Evolutionary conservation across 441 rosid genomes (phyloP), one percentile per base, ranked within the genome.

Genomic region (Erodium chrysanthum): DNA sequence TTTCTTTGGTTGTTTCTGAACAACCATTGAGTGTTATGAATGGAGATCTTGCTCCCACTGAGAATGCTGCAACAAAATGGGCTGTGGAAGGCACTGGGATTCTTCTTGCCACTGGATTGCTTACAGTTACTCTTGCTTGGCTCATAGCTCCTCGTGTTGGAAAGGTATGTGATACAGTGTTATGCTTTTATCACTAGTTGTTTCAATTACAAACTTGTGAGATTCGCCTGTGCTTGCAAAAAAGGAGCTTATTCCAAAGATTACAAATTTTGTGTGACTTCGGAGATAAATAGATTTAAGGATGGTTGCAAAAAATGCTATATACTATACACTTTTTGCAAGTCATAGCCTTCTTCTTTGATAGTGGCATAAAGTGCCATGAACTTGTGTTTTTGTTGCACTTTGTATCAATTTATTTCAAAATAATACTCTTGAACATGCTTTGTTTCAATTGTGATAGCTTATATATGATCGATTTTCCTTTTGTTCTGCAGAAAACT

Each of bases 41-140:
- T 65, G 89, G 85, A 79, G 88, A 83, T 72, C 74, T 70, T 70
- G 68, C 71, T 65, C 82, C 85, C 31, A 65, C 85, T 67, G 97
- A 85, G 66, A 84, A 78, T 79, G 83, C 87, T 69, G 92, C 86
- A 5, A 85, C 96, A 52, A 92, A 85, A 73, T 92, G 96, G 97
- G 97, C 96, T 9, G 94, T 90, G 56, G 98, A 92, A 85, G 94
- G 96, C 63, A 88, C 92, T 0, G 98, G 98, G 52, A 92, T 92
- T 81, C 74, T 92, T 71, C 88, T 92, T 3, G 97, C 97, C 62
- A 87, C 97, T 0, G 98, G 97, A 50, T 69, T 92, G 46, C 91
- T 90, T 61, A 90, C 97, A 14, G 90, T 88, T 50, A 88, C 97
- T 61, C 83, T 92, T 67, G 92, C 96, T 40, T 92, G 97, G 92